Conservation (phyloP, 371 early-diverging fungal genomes). For the Haplosporangium sp. region DNA sequence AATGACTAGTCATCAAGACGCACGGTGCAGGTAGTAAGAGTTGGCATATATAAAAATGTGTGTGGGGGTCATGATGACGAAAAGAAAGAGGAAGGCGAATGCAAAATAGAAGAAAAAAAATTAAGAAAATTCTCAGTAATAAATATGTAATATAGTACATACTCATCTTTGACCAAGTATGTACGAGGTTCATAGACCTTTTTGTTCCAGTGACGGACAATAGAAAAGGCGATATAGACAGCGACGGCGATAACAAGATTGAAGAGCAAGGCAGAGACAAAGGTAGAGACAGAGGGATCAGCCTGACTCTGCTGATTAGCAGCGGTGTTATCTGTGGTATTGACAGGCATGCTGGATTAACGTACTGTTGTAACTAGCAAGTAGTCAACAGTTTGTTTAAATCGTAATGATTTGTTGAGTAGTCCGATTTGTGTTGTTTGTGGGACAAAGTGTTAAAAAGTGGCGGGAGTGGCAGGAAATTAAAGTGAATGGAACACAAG, state of each 20-base stretch:
- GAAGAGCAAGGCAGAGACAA: conserved; percentile 75
- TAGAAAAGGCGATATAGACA: conserved; percentile 68
- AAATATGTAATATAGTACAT: conserved; percentile 9
- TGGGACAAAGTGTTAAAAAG: too few species aligned
- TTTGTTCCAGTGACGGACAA: conserved; percentile 70
- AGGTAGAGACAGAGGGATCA: conserved; percentile 66
- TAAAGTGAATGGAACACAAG: background rate
- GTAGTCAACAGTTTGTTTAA: too few species aligned
- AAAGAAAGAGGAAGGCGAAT: background rate
- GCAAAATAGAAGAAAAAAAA: too few species aligned
- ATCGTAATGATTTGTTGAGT: background rate
- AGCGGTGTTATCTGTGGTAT: background rate
- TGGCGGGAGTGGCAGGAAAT: too few species aligned
- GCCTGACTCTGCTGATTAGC: background rate
- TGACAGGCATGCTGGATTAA: background rate
- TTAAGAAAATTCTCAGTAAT: too few species aligned
- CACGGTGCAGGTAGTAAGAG: background rate
- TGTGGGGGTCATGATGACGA: background rate
- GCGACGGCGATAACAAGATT: conserved; percentile 68
- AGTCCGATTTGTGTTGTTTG: background rate
- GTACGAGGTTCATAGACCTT: conserved; percentile 80
- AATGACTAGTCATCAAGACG: background rate
- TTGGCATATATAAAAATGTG: too few species aligned
- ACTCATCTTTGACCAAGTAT: conserved; percentile 73
- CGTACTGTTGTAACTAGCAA: too few species aligned